A percentile compares a stretch with the other conserved stretches of the same genome.
Evolutionary conservation across 192 early-diverging fungal species (phyloP).

Genomic region (Entomortierella lignicola): DNA sequence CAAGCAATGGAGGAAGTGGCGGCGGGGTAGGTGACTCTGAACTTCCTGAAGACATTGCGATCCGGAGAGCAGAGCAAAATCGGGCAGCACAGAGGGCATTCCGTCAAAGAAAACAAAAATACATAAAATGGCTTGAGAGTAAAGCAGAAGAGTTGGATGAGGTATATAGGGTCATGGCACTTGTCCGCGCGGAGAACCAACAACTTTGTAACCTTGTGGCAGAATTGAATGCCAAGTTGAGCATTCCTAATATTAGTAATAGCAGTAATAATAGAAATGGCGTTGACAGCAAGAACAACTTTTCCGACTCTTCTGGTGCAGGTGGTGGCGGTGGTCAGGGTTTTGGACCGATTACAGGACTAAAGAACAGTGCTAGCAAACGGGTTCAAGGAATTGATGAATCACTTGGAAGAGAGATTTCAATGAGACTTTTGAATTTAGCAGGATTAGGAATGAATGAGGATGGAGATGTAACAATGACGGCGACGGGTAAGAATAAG

Average conservation of each 20-base stretch:
- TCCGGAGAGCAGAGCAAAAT: conserved; percentile 88
- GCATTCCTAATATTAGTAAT: background rate
- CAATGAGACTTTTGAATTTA: conserved; percentile 29
- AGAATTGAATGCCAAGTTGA: conserved; percentile 14
- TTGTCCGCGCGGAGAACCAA: conserved; percentile 35
- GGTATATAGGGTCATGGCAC: conserved; percentile 41
- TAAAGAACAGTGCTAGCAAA: background rate
- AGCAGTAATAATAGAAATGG: background rate
- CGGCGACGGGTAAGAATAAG: too few relatives aligned
- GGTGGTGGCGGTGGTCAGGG: background rate
- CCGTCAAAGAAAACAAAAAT: conserved; percentile 84
- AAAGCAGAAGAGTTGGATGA: conserved; percentile 73
- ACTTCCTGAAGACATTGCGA: conserved; percentile 19
- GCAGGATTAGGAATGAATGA: conserved; percentile 7
- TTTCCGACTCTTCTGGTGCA: background rate
- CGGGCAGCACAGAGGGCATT: conserved; percentile 91
- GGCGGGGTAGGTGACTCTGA: conserved; percentile 5
- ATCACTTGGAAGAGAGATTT: conserved; percentile 24
- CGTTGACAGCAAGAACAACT: background rate
- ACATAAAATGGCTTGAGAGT: conserved; percentile 83
- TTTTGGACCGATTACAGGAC: background rate
- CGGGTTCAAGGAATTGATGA: background rate
- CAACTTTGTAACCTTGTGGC: conserved; percentile 26
- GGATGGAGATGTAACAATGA: background rate
- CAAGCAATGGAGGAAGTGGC: too few relatives aligned